Percentiles rank a stretch among this genome's conserved stretches.
Conservation (phyloP, 768 basidiomycete species). For the Russula abietina region DNA sequence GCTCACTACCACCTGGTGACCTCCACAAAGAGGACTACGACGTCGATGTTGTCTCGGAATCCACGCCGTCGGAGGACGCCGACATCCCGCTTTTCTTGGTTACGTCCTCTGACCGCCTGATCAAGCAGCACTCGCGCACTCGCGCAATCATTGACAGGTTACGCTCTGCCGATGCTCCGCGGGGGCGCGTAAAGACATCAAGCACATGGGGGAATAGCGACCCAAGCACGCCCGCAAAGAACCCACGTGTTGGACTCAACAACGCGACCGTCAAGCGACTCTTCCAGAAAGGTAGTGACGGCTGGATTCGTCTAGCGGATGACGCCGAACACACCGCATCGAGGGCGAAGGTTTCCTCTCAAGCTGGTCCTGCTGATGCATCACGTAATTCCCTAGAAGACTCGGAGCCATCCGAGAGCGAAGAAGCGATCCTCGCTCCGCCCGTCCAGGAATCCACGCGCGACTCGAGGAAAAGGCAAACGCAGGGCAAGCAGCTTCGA, state of each 20-base stretch:
- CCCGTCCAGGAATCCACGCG: slow-evolving; percentile 6
- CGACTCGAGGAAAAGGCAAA: slow-evolving; percentile 15
- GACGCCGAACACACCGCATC: slow-evolving; percentile 9
- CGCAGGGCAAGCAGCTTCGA: slow-evolving; percentile 8
- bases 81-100: slow-evolving; percentile 36
- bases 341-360: neutral
- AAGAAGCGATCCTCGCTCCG: slow-evolving; percentile 6
- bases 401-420: slow-evolving; percentile 18
- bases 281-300: slow-evolving; percentile 25
- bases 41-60: slow-evolving; percentile 40
- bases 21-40: slow-evolving; percentile 51
- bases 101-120: slow-evolving; percentile 30
- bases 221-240: slow-evolving; percentile 5
- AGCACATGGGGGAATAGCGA: neutral
- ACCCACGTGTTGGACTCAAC: slow-evolving; percentile 9
- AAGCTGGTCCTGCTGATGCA: neutral
- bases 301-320: slow-evolving; percentile 23
- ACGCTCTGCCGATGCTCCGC: slow-evolving; percentile 34
- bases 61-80: slow-evolving; percentile 17
- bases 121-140: slow-evolving; percentile 47
- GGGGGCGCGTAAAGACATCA: slow-evolving; percentile 21
- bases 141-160: slow-evolving; percentile 54
- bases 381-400: slow-evolving; percentile 16
- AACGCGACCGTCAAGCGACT: slow-evolving; percentile 21
- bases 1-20: slow-evolving; percentile 33